phyloP scores from a whole-genome alignment of 768 basidiomycete species.

The Tulasnella sp. region DNA sequence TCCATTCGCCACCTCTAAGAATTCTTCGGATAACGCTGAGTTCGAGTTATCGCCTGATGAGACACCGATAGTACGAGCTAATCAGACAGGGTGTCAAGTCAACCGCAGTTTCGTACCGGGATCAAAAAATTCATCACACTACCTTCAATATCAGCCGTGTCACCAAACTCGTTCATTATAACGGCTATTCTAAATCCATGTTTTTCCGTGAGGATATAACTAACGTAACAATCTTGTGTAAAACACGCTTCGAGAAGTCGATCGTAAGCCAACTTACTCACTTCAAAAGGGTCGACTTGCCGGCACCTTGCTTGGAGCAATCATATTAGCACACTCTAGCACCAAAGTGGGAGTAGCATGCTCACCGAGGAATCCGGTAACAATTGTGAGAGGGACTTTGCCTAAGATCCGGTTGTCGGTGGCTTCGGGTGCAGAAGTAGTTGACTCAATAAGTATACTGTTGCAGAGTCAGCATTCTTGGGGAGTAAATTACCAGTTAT shows the following conservation, averaged over 20 bases:
- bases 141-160: slow-evolving; percentile 96
- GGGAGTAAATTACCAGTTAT: slow-evolving; percentile 16
- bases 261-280: slow-evolving; percentile 26
- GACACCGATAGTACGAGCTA: slow-evolving; percentile 80
- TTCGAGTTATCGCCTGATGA: slow-evolving; percentile 38
- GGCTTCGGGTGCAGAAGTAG: too few species aligned
- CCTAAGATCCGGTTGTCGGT: neutral
- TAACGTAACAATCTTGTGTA: slow-evolving; percentile 10
- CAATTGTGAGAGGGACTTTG: slow-evolving; percentile 75
- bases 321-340: neutral
- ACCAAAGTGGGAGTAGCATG: neutral
- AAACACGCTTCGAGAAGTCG: neutral
- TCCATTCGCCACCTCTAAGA: slow-evolving; percentile 88
- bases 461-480: slow-evolving; percentile 16
- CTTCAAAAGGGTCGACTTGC: slow-evolving; percentile 87
- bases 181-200: slow-evolving; percentile 96
- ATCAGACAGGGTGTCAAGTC: neutral
- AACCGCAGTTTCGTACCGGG: neutral
- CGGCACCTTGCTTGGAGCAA: slow-evolving; percentile 25
- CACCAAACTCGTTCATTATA: slow-evolving; percentile 97
- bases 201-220: slow-evolving; percentile 75
- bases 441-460: too few species aligned
- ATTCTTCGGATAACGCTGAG: slow-evolving; percentile 62
- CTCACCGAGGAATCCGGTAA: slow-evolving; percentile 84
- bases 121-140: slow-evolving; percentile 14